Evolutionary conservation across 768 basidiomycete species (phyloP), one percentile per base, ranked within the genome.

Genomic region (Pleurotus eryngii): DNA sequence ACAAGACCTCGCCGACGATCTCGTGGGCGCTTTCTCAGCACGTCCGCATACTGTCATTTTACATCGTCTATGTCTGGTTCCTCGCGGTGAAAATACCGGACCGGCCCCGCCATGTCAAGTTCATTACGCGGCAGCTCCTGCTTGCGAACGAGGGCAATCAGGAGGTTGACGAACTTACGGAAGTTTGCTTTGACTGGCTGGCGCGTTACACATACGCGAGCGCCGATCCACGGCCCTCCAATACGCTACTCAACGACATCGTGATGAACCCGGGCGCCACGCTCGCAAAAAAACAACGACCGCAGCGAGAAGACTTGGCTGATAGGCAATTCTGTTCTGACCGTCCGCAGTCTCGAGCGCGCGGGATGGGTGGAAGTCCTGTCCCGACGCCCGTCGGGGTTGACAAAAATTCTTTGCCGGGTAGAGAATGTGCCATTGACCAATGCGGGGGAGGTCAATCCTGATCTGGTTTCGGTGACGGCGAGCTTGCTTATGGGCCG

Each of bases 131-230:
- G 7, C 90, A 94, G 62, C 81, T 99, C 1, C 76, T 95, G 7
- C 77, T 94, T 22, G 94, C 93, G 12, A 94, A 94, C 71, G 89
- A 90, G 59, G 86, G 82, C 12, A 83, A 81, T 54, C 73, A 75
- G 1, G 79, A 82, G 40, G 76, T 95, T 4, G 97, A 98, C 68
- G 92, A 91, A 59, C 87, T 89, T 24, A 92, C 95, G 0, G 93
- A 98, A 67, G 96, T 98, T 37, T 96, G 93, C 71, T 95, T 98
- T 66, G 97, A 99, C 69, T 98, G 95, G 94, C 79, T 99, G 15
- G 89, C 93, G 8, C 81, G 97, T 15, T 97, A 97, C 68, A 89
- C 96, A 0, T 98, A 95, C 64, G 93, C 88, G 12, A 94, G 89
- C 64, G 93, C 94, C 14, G 95, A 97, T 67, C 95, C 96, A 1